Conservation (phyloP, 2,329 filamentous ascomycete genomes). For the Hypoxylon sp. region DNA sequence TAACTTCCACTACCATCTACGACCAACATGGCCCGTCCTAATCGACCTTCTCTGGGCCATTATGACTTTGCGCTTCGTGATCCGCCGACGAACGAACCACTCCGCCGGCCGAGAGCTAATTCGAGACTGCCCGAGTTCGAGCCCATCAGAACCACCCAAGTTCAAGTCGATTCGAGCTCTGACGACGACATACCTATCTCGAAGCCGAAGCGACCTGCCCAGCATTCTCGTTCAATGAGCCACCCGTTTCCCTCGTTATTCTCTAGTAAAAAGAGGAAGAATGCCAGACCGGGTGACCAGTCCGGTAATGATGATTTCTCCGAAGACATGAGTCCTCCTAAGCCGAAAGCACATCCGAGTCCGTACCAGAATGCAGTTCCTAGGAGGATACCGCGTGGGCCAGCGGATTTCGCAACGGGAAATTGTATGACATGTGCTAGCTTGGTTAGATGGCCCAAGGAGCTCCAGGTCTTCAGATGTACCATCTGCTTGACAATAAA, state of each 20-base stretch:
- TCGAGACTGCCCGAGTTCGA: slow-evolving; percentile 49
- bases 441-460: slow-evolving; percentile 82
- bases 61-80: slow-evolving; percentile 50
- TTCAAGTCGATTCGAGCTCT: slow-evolving; percentile 60
- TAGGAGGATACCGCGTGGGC: slow-evolving; percentile 50
- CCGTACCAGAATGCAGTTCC: slow-evolving; percentile 53
- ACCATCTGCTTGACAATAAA: slow-evolving; percentile 89
- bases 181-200: slow-evolving; percentile 50
- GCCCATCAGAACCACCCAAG: slow-evolving; percentile 42
- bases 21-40: slow-evolving; percentile 47
- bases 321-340: slow-evolving; percentile 61
- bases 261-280: slow-evolving; percentile 70
- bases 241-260: slow-evolving; percentile 84
- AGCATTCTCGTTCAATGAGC: slow-evolving; percentile 79
- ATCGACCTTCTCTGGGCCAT: slow-evolving; percentile 50
- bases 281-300: slow-evolving; percentile 56
- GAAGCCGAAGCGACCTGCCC: slow-evolving; percentile 47
- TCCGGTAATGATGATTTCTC: slow-evolving; percentile 59
- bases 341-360: slow-evolving; percentile 48
- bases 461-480: slow-evolving; percentile 82
- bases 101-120: slow-evolving; percentile 47
- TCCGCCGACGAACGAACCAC: slow-evolving; percentile 38
- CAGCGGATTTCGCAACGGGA: slow-evolving; percentile 73
- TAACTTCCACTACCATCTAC: slow-evolving; percentile 15
- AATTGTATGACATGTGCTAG: slow-evolving; percentile 90